Evolutionary conservation across 202 grass and related monocot species (phyloP).

Genomic region (Panicum virgatum): DNA sequence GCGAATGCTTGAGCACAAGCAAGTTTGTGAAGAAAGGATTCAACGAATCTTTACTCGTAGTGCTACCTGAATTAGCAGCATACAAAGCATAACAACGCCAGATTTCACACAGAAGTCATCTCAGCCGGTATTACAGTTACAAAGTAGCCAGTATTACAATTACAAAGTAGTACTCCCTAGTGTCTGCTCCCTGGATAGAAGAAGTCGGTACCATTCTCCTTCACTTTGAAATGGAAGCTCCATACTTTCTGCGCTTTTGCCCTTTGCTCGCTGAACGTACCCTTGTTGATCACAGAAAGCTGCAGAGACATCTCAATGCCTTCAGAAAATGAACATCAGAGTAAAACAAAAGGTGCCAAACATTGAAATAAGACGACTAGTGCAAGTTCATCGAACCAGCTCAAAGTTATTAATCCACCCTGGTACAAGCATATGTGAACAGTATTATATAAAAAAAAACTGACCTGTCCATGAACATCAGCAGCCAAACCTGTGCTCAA

Average conservation of each 20-base stretch:
- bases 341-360: background rate
- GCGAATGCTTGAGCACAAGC: background rate
- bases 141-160: background rate
- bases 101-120: background rate
- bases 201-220: conserved; percentile 72
- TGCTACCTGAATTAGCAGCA: background rate
- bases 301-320: conserved; percentile 41
- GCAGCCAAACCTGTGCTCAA: conserved; percentile 79
- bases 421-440: background rate
- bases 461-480: conserved; percentile 97
- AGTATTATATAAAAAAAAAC: conserved; percentile 22
- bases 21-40: background rate
- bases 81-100: background rate
- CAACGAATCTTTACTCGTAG: background rate
- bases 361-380: background rate
- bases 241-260: conserved; percentile 51
- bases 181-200: conserved; percentile 79
- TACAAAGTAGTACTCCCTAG: conserved; percentile 32
- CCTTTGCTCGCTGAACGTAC: conserved; percentile 30
- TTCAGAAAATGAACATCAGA: background rate
- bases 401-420: conserved; percentile 6
- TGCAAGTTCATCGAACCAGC: conserved; percentile 1
- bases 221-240: conserved; percentile 87
- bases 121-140: background rate
- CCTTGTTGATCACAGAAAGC: conserved; percentile 73